A percentile compares a stretch with the other conserved stretches of the same genome.
phyloP scores from a whole-genome alignment of 2,329 filamentous ascomycete genomes.

The Alternaria sp. region DNA sequence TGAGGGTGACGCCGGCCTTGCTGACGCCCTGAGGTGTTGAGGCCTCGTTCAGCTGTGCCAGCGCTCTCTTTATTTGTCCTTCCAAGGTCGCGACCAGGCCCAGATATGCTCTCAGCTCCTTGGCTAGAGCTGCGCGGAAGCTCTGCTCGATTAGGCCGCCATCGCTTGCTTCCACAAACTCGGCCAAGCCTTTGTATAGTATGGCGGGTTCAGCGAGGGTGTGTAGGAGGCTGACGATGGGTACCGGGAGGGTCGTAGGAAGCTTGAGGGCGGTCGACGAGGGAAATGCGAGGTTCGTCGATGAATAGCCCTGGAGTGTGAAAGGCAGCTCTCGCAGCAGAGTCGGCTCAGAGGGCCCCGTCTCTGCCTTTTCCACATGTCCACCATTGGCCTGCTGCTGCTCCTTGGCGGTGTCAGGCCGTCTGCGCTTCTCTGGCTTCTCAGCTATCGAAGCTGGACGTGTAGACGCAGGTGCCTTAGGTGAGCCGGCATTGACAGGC shows the following conservation, averaged over 20 bases:
- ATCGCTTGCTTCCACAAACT: slow-evolving; percentile 81
- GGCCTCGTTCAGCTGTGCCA: slow-evolving; percentile 74
- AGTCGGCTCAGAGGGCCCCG: slow-evolving; percentile 52
- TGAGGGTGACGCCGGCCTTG: slow-evolving; percentile 89
- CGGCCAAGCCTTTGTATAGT: slow-evolving; percentile 81
- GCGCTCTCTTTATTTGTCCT: slow-evolving; percentile 83
- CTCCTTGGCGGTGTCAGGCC: slow-evolving; percentile 33
- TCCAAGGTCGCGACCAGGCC: slow-evolving; percentile 91
- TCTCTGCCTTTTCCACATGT: slow-evolving; percentile 14
- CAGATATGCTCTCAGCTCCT: slow-evolving; percentile 87
- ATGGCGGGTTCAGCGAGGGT: slow-evolving; percentile 91
- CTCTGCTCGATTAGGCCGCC: slow-evolving; percentile 91
- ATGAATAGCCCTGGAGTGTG: slow-evolving; percentile 90
- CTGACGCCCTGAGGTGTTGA: slow-evolving; percentile 74
- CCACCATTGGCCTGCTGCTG: slow-evolving; percentile 22
- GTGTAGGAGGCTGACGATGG: slow-evolving; percentile 85
- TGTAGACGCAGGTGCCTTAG: slow-evolving; percentile 28
- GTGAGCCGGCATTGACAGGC: slow-evolving; percentile 41
- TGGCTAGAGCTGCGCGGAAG: slow-evolving; percentile 81
- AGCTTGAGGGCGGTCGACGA: slow-evolving; percentile 74
- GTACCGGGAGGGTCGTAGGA: slow-evolving; percentile 79
- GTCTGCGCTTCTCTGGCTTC: slow-evolving; percentile 33
- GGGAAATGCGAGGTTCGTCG: slow-evolving; percentile 79
- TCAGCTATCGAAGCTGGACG: slow-evolving; percentile 27
- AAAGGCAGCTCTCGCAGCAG: slow-evolving; percentile 78